Base-by-base conservation (phyloP, 768 basidiomycete species). In the Pulveroboletus sp. region DNA sequence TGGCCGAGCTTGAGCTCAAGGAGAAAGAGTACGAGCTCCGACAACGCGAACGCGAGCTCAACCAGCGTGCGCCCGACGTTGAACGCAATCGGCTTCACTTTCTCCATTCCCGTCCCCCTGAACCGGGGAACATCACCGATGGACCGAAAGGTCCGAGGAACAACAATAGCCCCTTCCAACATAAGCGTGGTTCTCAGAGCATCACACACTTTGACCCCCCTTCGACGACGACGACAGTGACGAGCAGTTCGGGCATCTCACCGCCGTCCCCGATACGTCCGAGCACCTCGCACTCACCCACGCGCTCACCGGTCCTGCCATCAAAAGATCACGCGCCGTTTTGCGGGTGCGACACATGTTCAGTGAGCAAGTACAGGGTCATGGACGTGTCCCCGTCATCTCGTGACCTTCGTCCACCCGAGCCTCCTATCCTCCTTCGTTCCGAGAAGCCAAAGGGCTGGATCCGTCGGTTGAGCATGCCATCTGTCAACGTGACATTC, bases 391-490 rank as follows among this genome's bases (percentile, higher is more conserved):
- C 55, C 49, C 53, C 64, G 18, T 51, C 63, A 17, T 53, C 62
- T 38, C 63, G 67, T 21, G 70, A 74, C 49, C 60, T 74, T 28
- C 71, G 73, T 14, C 72, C 74, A 24, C 72, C 72, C 14, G 71
- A 71, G 39, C 66, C 73, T 26, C 76, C 77, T 5, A 70, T 76
- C 41, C 49, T 58, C 2, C 67, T 79, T n/a, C 77, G 76, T 28
- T 64, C 76, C 38, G 77, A 81, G 46, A 83, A 83, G 57, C 73
- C 81, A 8, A 84, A 77, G 50, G 79, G 84, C 0, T 89, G 88
- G 88, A 86, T 89, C 54, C 71, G 86, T 18, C 72, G 86, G 47
- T 63, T 90, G 50, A 89, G 88, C 57, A 86, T 89, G 84, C 86
- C 86, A 1, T 76, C 74, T 5, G 71, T 78, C n/a, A 78, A 78